Base-by-base conservation (phyloP, 2,329 filamentous ascomycete species). In the Alternaria conjuncta region DNA sequence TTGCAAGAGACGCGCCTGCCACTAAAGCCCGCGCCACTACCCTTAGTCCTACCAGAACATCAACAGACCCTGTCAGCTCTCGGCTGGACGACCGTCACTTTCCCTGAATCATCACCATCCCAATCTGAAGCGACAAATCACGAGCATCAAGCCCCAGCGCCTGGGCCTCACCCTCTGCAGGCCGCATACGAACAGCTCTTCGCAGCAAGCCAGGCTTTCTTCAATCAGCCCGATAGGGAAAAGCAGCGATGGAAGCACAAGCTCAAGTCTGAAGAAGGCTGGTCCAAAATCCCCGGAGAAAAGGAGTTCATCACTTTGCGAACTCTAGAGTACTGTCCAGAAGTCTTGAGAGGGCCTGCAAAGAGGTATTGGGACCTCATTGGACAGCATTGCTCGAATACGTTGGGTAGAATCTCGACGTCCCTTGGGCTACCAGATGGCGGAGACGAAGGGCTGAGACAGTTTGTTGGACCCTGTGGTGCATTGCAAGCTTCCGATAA, bases 261-360 rank as follows among this genome's bases (percentile, higher is more conserved):
- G n/a, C 72, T 79, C 32, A 71, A 73, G 18, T 69, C 70, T 44
- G 78, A 80, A 68, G 78, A 80, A 68, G 78, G 78, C 32, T 80
- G 76, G 75, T 71, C 68, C 21, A 70, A 69, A 20, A 76, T 80
- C 18, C 69, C 68, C 0, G 78, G 78, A 8, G 78, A 80, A 57
- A 80, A 80, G 57, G 78, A 80, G 61, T 80, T 80, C 65, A 78
- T 80, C 62, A 80, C 78, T 0, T 55, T 80, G 3, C 70, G 78
- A 5, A 77, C 73, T 1, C 57, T 78, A 2, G 66, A 66, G 2
- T 73, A 75, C 26, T 79, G 75, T 21, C 78, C 78, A 10, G 73
- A 77, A 10, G 60, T 78, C 11, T 65, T 80, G 5, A 68, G 71
- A 15, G 70, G 10, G 2, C 70, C 78, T 0, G 78, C 77, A 7